Base-by-base conservation (phyloP, 345 rosid genomes). In the Luvunga scandens region DNA sequence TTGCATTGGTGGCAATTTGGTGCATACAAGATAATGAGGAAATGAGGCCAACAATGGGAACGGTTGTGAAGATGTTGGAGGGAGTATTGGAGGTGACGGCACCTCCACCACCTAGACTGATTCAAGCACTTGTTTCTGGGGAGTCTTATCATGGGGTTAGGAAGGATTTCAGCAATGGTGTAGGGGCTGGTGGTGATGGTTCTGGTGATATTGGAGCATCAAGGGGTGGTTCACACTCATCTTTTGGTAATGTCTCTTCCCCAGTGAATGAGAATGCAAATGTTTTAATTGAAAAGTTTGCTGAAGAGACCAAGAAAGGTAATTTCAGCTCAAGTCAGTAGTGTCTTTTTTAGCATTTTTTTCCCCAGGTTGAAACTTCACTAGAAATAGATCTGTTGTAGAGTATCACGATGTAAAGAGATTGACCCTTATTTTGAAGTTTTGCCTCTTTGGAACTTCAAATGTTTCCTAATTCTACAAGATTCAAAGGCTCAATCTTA, bases 51-150 rank as follows among this genome's bases (percentile, higher is more conserved):
- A 78, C 89, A 8, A 91, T 91, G 93, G 88, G 93, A 48, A 86
- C 33, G 39, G 92, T 91, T 38, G 91, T 90, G 71, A 91, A 89
- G 76, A 90, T 90, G 93, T 86, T 93, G 84, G 92, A 93, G 72
- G 94, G 98, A 10, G 86, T 84, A 36, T 87, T 90, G 80, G 86
- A 89, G 33, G 88, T 90, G 64, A 73, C 73, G 1, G 75, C 84
- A 76, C 98, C 97, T 33, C 94, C 97, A 12, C 90, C 91, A 0
- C 98, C 97, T 48, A 94, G 86, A 75, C 56, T 94, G 82, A 88
- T 94, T 78, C 98, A 94, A 80, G 95, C 98, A 56, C 85, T 94
- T 2, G 90, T 92, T 79, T 86, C 98, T 0, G 97, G 95, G 4
- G 94, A 94, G 62, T 92, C 98, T 13, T 94, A 92, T 82, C 85